A percentile compares a stretch with the other conserved stretches of the same genome.
These are phyloP conservation scores for Ustilago bromivora DNA, from an alignment of 1,284 basidiomycete genomes.

Conservation along the genomic window DNA sequence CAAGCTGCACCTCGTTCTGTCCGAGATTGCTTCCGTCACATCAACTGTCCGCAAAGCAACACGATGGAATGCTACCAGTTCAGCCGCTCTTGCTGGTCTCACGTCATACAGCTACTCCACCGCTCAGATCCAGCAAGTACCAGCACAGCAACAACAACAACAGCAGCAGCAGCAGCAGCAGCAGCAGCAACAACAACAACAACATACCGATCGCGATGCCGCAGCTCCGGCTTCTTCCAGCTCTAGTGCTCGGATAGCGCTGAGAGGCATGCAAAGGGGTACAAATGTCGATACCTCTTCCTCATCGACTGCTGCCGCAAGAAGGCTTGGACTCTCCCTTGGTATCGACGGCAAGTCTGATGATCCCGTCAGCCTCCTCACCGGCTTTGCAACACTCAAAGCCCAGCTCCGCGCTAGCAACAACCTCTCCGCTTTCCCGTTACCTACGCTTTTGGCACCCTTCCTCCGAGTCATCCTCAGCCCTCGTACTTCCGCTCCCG, in stretches of 20 bases:
- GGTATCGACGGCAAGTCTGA: conserved; percentile 38
- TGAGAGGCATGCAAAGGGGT: conserved; percentile 38
- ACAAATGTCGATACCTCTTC: conserved; percentile 19
- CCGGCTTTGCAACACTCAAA: conserved; percentile 87
- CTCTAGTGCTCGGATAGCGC: conserved; percentile 36
- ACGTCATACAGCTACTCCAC: conserved; percentile 52
- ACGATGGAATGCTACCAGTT: conserved; percentile 54
- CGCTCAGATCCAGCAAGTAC: conserved; percentile 21
- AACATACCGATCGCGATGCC: background rate
- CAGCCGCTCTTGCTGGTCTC: conserved; percentile 35
- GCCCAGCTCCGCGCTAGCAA: conserved; percentile 73
- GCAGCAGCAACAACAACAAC: conserved; percentile 4
- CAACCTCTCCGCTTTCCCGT: conserved; percentile 53
- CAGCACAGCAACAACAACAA: conserved; percentile 11
- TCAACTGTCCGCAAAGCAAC: conserved; percentile 88
- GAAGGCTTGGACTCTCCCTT: conserved; percentile 28
- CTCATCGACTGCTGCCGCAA: conserved; percentile 27
- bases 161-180: background rate
- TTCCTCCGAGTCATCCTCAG: conserved; percentile 95
- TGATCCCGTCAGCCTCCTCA: conserved; percentile 75
- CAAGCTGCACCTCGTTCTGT: conserved; percentile 79
- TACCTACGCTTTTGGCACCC: conserved; percentile 55
- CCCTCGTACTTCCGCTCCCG: conserved; percentile 90
- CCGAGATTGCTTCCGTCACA: conserved; percentile 91
- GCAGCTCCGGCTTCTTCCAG: background rate